A percentile compares a stretch with the other conserved stretches of the same genome.
These are phyloP conservation scores for Cruciata laevipes DNA, from an alignment of 257 asterid species.

Conservation along the genomic window DNA sequence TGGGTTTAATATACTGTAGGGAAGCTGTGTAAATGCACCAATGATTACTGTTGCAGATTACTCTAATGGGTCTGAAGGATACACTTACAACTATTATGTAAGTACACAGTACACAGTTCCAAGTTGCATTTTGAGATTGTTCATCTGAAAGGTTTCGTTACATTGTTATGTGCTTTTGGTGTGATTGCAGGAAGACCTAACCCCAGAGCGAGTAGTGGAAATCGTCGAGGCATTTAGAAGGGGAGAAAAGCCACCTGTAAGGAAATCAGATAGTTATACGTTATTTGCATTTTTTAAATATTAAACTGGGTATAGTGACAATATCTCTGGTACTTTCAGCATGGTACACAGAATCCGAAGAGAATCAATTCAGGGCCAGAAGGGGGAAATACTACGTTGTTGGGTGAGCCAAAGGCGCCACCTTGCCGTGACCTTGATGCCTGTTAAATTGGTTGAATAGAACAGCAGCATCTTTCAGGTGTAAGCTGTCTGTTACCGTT, in stretches of 20 bases:
- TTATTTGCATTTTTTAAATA: not conserved
- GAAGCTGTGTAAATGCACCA: slow-evolving; percentile 97
- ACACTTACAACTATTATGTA: slow-evolving; percentile 75
- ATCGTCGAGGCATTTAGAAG: slow-evolving; percentile 82
- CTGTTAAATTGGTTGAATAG: slow-evolving; percentile 48
- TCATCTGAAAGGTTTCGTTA: not conserved
- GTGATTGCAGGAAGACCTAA: slow-evolving; percentile 69
- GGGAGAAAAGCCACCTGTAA: slow-evolving; percentile 95
- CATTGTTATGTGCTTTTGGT: slow-evolving; percentile 2
- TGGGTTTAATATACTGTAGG: slow-evolving; percentile 37
- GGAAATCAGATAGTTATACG: slow-evolving; percentile 11
- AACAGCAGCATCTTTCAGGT: slow-evolving; percentile 37
- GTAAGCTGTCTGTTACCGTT: slow-evolving; percentile 24
- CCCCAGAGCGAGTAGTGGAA: slow-evolving; percentile 81
- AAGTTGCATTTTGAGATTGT: not conserved
- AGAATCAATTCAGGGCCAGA: slow-evolving; percentile 81
- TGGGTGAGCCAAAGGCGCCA: slow-evolving; percentile 87
- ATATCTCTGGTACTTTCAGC: slow-evolving; percentile 40
- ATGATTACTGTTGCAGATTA: slow-evolving; percentile 98
- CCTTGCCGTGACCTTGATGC: slow-evolving; percentile 95
- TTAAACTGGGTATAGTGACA: not conserved
- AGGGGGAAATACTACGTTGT: slow-evolving; percentile 80
- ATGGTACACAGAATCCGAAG: slow-evolving; percentile 81
- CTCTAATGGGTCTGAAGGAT: slow-evolving; percentile 95
- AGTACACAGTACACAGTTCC: slow-evolving; percentile 21